Evolutionary conservation across 192 early-diverging fungal genomes (phyloP).

Genomic region (Backusella tarrabulga): DNA sequence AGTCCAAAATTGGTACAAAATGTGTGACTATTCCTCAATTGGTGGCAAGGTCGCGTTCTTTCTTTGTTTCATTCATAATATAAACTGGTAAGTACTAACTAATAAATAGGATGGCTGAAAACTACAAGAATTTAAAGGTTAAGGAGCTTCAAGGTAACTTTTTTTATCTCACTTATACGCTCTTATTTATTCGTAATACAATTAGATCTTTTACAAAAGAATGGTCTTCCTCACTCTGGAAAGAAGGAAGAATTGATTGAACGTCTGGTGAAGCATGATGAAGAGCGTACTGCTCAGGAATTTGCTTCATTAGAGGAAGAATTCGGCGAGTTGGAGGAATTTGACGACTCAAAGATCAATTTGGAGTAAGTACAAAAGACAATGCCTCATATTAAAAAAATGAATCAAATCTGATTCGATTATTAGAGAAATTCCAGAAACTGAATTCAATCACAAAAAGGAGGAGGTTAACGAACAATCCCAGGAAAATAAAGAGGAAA

Average conservation of each 20-base stretch:
- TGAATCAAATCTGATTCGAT: neutral
- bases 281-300: constrained; percentile 41
- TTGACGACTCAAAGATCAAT: constrained; percentile 31
- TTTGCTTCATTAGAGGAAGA: constrained; percentile 29
- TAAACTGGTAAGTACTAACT: neutral
- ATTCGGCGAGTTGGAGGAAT: constrained; percentile 33
- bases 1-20: neutral
- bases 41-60: constrained; percentile 5
- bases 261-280: constrained; percentile 55
- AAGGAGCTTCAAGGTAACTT: constrained; percentile 48
- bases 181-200: neutral
- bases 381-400: neutral
- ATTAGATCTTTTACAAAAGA: constrained; percentile 49
- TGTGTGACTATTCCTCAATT: neutral
- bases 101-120: constrained; percentile 22
- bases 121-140: constrained; percentile 47
- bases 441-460: constrained; percentile 4
- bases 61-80: constrained; percentile 3
- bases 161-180: neutral
- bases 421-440: constrained; percentile 4
- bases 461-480: neutral
- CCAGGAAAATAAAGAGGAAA: neutral
- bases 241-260: constrained; percentile 68
- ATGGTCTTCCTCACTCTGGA: constrained; percentile 53
- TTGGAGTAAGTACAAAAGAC: constrained; percentile 30